A percentile compares a stretch with the other conserved stretches of the same genome.
Conservation (phyloP, 2,329 filamentous ascomycete species). For the Aspergillus proliferans region DNA sequence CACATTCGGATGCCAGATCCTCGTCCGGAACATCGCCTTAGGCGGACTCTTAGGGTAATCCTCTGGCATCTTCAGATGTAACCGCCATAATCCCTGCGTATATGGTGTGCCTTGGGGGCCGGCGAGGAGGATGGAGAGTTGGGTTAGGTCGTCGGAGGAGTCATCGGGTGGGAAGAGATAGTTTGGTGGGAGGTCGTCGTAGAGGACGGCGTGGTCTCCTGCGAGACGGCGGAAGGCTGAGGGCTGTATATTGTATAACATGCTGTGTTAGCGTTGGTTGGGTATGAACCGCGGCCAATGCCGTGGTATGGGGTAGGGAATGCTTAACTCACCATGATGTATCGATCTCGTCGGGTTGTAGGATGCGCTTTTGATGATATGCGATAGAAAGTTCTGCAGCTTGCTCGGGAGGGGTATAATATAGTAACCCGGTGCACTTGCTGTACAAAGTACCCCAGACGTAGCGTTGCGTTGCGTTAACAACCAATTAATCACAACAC, state of each 20-base stretch:
- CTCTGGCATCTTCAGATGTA: constrained; percentile 55
- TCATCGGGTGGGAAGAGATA: constrained; percentile 51
- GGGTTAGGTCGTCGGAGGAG: constrained; percentile 49
- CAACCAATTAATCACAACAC: neutral
- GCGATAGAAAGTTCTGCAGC: neutral
- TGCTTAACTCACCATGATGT: neutral
- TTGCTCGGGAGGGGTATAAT: neutral
- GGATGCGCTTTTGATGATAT: neutral
- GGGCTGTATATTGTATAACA: constrained; percentile 14
- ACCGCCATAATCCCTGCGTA: constrained; percentile 51
- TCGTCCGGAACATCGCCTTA: constrained; percentile 55
- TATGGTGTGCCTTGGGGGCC: constrained; percentile 58
- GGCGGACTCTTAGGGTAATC: constrained; percentile 47
- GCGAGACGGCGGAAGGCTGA: constrained; percentile 52
- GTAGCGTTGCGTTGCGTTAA: neutral
- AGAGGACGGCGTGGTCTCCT: constrained; percentile 53
- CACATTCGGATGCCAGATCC: constrained; percentile 60
- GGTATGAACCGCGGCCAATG: neutral
- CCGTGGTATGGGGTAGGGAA: neutral
- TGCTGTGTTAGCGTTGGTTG: constrained; percentile 5
- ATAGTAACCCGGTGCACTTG: neutral
- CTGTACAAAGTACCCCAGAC: no score
- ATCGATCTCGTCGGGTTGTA: neutral
- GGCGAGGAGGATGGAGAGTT: constrained; percentile 52
- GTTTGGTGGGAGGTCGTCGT: constrained; percentile 54